Conservation (phyloP, 306 rosid species). For the Ormosia emarginata region DNA sequence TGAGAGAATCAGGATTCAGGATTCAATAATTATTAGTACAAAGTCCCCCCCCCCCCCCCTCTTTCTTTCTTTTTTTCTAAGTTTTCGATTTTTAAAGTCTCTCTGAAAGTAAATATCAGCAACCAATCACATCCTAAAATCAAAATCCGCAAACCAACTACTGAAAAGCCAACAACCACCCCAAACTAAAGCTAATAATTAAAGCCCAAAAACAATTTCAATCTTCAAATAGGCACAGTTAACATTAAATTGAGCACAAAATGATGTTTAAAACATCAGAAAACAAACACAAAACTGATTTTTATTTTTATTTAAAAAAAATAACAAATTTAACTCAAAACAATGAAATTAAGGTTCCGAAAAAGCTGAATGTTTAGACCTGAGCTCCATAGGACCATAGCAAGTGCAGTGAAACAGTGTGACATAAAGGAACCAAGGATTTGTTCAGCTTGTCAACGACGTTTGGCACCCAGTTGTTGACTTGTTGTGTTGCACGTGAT, state of each 20-base stretch:
- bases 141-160: conserved; percentile 9
- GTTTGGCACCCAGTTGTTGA: background rate
- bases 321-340: background rate
- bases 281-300: background rate
- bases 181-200: background rate
- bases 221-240: background rate
- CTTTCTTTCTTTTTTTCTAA: too few species aligned
- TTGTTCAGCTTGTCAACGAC: background rate
- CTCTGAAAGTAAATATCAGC: background rate
- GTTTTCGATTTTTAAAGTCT: background rate
- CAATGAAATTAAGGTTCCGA: background rate
- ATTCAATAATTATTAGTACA: background rate
- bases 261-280: background rate
- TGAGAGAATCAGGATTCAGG: background rate
- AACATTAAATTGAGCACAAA: background rate
- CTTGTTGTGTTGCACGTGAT: background rate
- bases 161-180: background rate
- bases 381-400: background rate
- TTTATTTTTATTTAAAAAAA: background rate
- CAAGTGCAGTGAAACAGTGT: background rate
- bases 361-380: conserved; percentile 17
- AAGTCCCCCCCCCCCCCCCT: background rate
- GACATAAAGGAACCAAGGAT: background rate
- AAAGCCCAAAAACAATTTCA: background rate
- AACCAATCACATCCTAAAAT: background rate